A percentile compares a stretch with the other conserved stretches of the same genome.
Conservation (phyloP, 345 rosid species). For the Melaleuca quinquenervia region DNA sequence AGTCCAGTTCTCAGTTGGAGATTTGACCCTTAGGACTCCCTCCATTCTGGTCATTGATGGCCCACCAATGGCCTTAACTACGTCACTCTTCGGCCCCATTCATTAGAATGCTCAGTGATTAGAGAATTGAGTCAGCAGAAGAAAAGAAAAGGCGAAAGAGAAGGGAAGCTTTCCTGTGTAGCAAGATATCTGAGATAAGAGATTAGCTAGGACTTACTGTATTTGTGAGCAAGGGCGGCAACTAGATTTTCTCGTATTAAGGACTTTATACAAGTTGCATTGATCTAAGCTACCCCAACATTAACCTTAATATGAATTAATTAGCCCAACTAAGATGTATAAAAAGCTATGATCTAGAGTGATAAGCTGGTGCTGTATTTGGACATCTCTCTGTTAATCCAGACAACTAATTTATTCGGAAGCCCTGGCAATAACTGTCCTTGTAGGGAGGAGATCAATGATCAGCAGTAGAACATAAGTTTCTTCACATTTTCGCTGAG, state of each 20-base stretch:
- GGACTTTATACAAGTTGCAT: not conserved
- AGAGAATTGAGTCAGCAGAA: not conserved
- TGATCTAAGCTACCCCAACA: not conserved
- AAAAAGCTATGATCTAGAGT: not conserved
- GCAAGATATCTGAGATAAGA: not conserved
- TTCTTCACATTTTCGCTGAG: conserved; percentile 77
- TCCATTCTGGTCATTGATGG: not conserved
- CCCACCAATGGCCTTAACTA: not conserved
- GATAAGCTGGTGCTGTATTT: not conserved
- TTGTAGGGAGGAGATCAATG: not conserved
- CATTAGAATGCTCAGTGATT: not conserved
- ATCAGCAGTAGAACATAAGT: conserved; percentile 92
- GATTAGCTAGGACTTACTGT: not conserved
- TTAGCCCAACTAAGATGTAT: not conserved
- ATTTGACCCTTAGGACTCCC: not conserved
- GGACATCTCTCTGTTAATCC: not conserved
- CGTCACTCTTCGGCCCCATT: not conserved
- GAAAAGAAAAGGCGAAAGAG: not conserved
- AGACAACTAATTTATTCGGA: not conserved
- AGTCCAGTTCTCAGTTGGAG: not conserved
- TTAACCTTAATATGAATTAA: not conserved
- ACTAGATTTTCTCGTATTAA: not conserved
- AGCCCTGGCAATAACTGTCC: not conserved
- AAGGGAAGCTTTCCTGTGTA: not conserved
- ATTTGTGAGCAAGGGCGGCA: not conserved